phyloP scores from a whole-genome alignment of 2,329 filamentous ascomycete species.

The Xylariaceae sp. region DNA sequence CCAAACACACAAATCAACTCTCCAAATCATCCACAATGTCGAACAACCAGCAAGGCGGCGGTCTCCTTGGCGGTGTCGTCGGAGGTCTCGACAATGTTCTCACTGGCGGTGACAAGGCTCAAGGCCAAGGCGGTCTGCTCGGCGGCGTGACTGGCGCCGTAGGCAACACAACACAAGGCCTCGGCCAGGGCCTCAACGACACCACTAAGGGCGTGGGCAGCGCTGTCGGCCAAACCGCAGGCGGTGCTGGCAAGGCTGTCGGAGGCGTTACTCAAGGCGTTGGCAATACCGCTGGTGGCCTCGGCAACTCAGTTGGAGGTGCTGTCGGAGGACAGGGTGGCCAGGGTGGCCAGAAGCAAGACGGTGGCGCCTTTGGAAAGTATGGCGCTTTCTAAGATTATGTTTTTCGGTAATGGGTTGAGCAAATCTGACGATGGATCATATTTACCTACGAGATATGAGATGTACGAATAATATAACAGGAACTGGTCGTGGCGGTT shows the following conservation, averaged over 20 bases:
- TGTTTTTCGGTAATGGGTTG: no score
- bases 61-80: slow-evolving; percentile 28
- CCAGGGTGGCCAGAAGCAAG: slow-evolving; percentile 12
- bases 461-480: no score
- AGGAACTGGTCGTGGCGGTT: no score
- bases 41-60: slow-evolving; percentile 26
- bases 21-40: slow-evolving; percentile 23
- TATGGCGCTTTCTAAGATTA: no score
- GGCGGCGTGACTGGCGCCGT: slow-evolving; percentile 27
- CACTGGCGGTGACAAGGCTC: slow-evolving; percentile 29
- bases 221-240: slow-evolving; percentile 27
- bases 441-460: no score
- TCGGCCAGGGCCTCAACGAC: slow-evolving; percentile 27
- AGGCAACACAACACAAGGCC: slow-evolving; percentile 25
- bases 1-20: neutral
- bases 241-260: slow-evolving; percentile 22
- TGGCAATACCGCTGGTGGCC: slow-evolving; percentile 12
- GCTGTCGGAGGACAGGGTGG: slow-evolving; percentile 8
- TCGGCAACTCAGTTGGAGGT: slow-evolving; percentile 11
- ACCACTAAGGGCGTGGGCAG: slow-evolving; percentile 25
- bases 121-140: slow-evolving; percentile 29
- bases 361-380: slow-evolving; percentile 20
- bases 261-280: slow-evolving; percentile 20
- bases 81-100: slow-evolving; percentile 30
- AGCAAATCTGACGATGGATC: no score